Evolutionary conservation across 768 basidiomycete species (phyloP).

Genomic region (Clitopilus passeckerianus): DNA sequence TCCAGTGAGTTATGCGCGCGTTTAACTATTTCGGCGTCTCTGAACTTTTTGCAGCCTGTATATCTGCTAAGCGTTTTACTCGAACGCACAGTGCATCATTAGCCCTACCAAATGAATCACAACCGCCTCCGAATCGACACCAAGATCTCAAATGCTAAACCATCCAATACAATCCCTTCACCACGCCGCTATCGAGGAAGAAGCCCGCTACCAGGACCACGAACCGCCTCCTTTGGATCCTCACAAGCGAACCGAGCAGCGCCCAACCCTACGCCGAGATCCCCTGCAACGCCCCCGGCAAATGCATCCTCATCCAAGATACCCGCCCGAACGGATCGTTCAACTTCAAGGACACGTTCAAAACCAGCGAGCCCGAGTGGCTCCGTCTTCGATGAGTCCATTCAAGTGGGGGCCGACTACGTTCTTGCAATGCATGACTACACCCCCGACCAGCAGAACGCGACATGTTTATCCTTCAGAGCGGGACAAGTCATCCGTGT

Average conservation of each 20-base stretch:
- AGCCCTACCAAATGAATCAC: constrained; percentile 32
- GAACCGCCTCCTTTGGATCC: constrained; percentile 24
- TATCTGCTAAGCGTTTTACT: background rate
- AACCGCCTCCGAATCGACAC: constrained; percentile 47
- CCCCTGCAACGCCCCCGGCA: constrained; percentile 51
- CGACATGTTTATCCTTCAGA: constrained; percentile 83
- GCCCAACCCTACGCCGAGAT: constrained; percentile 53
- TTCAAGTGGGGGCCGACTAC: constrained; percentile 55
- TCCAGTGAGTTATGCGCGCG: background rate
- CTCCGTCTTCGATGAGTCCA: constrained; percentile 43
- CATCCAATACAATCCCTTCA: constrained; percentile 22
- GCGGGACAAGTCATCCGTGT: constrained; percentile 91
- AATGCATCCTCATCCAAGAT: constrained; percentile 27
- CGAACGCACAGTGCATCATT: background rate
- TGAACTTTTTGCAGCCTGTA: background rate
- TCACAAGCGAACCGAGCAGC: constrained; percentile 38
- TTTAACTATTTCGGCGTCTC: background rate
- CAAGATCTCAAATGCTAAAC: constrained; percentile 25
- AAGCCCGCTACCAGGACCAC: constrained; percentile 24
- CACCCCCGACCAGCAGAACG: constrained; percentile 58
- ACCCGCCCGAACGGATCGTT: constrained; percentile 6
- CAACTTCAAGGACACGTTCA: constrained; percentile 11
- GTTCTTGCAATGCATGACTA: constrained; percentile 95
- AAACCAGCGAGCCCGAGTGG: constrained; percentile 38
- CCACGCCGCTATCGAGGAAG: constrained; percentile 20